A percentile compares a stretch with the other conserved stretches of the same genome.
Evolutionary conservation across 2,329 filamentous ascomycete genomes (phyloP).

Genomic region (Spiromastix sp.): DNA sequence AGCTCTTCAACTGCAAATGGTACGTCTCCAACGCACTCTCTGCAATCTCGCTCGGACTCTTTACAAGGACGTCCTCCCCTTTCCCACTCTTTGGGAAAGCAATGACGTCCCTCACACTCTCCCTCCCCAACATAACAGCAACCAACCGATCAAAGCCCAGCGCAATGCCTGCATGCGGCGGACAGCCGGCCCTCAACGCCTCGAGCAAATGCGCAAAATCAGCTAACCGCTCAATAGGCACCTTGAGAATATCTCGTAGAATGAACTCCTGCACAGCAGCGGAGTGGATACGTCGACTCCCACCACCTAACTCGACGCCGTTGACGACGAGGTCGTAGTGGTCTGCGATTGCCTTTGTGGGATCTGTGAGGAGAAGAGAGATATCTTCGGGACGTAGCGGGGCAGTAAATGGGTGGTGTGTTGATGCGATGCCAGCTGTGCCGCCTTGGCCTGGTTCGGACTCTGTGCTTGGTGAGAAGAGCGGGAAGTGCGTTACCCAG

Average conservation of each 20-base stretch:
- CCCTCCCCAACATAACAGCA: constrained; percentile 64
- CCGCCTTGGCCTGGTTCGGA: constrained; percentile 72
- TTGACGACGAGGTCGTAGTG: constrained; percentile 97
- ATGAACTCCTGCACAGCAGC: constrained; percentile 74
- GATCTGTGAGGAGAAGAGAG: constrained; percentile 60
- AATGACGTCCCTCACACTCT: constrained; percentile 84
- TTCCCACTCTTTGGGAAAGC: constrained; percentile 91
- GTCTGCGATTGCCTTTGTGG: constrained; percentile 64
- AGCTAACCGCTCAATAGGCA: constrained; percentile 58
- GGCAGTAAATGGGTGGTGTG: constrained; percentile 93
- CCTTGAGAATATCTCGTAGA: constrained; percentile 71
- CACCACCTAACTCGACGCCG: constrained; percentile 86
- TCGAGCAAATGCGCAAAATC: constrained; percentile 80
- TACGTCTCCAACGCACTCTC: constrained; percentile 50
- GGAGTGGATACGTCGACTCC: constrained; percentile 83
- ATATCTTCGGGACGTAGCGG: constrained; percentile 64
- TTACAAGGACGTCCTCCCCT: constrained; percentile 76
- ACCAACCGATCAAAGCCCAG: constrained; percentile 83
- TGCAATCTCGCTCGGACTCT: constrained; percentile 61
- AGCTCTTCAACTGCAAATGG: constrained; percentile 40
- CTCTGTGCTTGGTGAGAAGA: constrained; percentile 66
- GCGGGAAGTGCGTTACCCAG: constrained; percentile 85
- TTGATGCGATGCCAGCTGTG: constrained; percentile 67
- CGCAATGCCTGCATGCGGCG: constrained; percentile 88
- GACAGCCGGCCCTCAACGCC: constrained; percentile 75